phyloP scores from a whole-genome alignment of 192 early-diverging fungal genomes.

The Podila epigama region DNA sequence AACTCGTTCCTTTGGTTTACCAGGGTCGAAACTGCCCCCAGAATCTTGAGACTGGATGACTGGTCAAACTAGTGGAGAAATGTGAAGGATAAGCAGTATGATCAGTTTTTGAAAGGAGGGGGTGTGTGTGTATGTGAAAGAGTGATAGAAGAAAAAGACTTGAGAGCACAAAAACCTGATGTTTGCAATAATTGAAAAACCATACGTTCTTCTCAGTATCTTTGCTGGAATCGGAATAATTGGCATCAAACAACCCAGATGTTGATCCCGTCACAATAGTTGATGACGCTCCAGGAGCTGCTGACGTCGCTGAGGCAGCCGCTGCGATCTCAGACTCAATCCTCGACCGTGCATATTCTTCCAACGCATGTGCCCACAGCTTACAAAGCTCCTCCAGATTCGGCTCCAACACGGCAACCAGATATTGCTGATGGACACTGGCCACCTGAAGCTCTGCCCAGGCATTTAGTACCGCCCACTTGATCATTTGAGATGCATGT shows the following conservation, averaged over 20 bases:
- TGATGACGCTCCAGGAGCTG: not conserved
- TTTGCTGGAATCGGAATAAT: constrained; percentile 70
- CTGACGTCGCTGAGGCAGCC: constrained; percentile 2
- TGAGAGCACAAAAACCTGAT: too few species aligned
- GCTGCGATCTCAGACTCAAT: constrained; percentile 65
- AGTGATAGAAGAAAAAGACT: too few species aligned
- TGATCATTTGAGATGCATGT: constrained; percentile 83
- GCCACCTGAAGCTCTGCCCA: constrained; percentile 84
- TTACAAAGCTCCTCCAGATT: constrained; percentile 58
- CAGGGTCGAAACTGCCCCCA: constrained; percentile 63
- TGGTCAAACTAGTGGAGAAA: constrained; percentile 57
- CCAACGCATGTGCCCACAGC: constrained; percentile 67
- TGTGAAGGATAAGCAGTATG: not conserved
- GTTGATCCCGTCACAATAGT: constrained; percentile 4
- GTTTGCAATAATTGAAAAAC: not conserved
- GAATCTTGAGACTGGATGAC: constrained; percentile 62
- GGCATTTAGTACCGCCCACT: constrained; percentile 75
- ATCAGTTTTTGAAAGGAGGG: too few species aligned
- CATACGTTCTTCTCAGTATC: constrained; percentile 73
- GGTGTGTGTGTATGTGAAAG: too few species aligned
- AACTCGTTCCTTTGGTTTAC: constrained; percentile 52
- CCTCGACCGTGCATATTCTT: constrained; percentile 70
- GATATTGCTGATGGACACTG: constrained; percentile 65
- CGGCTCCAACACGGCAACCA: constrained; percentile 69
- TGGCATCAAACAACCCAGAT: constrained; percentile 58